Evolutionary conservation across 805 yeast genomes (phyloP), one percentile per base, ranked within the genome.

Genomic region (Grigorovia humatica): DNA sequence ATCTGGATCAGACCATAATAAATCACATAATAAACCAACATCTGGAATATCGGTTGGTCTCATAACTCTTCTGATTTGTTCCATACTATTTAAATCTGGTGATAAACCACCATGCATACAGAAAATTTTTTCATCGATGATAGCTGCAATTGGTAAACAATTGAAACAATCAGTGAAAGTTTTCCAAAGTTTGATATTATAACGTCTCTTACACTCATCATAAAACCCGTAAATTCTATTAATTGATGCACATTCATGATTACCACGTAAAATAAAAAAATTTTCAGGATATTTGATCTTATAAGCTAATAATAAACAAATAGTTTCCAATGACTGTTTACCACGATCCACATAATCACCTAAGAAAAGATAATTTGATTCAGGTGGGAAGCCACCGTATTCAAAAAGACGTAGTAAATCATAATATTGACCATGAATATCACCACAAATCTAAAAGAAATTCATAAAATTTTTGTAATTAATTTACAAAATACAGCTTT

Each of bases 301-400:
- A 77, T 91, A 91, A 44, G 97, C 97, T 66, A 91, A 79, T 65
- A 91, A 75, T 58, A 91, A 74, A 71, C 98, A 91, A 64, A 91
- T 91, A 17, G 98, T 93, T 71, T 91, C 99, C 62, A 93, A 74
- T 32, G 96, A 88, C 75, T 93, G 98, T 69, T 90, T 89, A 66
- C 99, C 99, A 77, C 99, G 85, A 75, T 91, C 99, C 59, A 91
- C 99, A 67, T 91, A 91, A 76, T 91, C 99, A 59, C 99, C 99
- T 54, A 91, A 73, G 68, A 91, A 91, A 63, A 91, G 75, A 74
- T 91, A 91, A 74, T 91, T 91, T 18, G 98, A 95, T 70, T 93
- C 98, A 12, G 99, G 99, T 1, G 99, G 99, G 77, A 93, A 91
- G 2, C 98, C 99, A 63, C 99, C 98, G 67, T 91, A 91, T 74